Evolutionary conservation across 495 filamentous ascomycete species (phyloP).

Genomic region (Talaromyces liani): DNA sequence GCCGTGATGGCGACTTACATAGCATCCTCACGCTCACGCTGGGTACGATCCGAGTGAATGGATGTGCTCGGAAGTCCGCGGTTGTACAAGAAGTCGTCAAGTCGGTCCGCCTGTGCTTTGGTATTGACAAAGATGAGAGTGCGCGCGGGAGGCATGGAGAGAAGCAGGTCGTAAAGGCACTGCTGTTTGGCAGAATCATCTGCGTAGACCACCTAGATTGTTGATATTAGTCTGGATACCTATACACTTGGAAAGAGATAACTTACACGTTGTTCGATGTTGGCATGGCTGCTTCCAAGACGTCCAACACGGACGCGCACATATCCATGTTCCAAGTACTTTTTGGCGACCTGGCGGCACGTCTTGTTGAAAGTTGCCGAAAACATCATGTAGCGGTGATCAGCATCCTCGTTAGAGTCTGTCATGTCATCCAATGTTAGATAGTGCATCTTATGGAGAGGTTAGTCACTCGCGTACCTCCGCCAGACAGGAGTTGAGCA

Average conservation of each 20-base stretch:
- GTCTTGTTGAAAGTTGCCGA: slow-evolving; percentile 84
- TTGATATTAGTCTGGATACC: background rate
- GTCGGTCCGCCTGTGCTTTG: slow-evolving; percentile 62
- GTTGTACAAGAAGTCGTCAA: slow-evolving; percentile 87
- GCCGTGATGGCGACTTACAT: slow-evolving; percentile 47
- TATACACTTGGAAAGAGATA: background rate
- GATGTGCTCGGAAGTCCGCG: slow-evolving; percentile 70
- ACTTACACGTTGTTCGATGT: slow-evolving; percentile 63
- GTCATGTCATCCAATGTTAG: slow-evolving; percentile 17
- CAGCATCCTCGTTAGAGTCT: slow-evolving; percentile 70
- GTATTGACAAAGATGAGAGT: slow-evolving; percentile 88
- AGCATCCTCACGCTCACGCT: slow-evolving; percentile 88
- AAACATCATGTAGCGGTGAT: slow-evolving; percentile 84
- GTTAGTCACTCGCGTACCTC: slow-evolving; percentile 46
- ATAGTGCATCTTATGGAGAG: slow-evolving; percentile 5
- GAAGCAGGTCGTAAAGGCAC: slow-evolving; percentile 65
- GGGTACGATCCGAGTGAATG: slow-evolving; percentile 80
- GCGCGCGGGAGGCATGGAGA: slow-evolving; percentile 59
- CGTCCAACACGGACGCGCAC: slow-evolving; percentile 80
- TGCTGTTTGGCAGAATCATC: slow-evolving; percentile 56
- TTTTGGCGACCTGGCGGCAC: slow-evolving; percentile 65
- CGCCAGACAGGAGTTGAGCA: slow-evolving; percentile 63
- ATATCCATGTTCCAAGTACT: slow-evolving; percentile 63
- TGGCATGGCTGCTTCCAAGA: slow-evolving; percentile 67
- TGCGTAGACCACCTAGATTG: slow-evolving; percentile 49